Conservation (phyloP, 139 green algal genomes). For the Chlamydomonas sp. region DNA sequence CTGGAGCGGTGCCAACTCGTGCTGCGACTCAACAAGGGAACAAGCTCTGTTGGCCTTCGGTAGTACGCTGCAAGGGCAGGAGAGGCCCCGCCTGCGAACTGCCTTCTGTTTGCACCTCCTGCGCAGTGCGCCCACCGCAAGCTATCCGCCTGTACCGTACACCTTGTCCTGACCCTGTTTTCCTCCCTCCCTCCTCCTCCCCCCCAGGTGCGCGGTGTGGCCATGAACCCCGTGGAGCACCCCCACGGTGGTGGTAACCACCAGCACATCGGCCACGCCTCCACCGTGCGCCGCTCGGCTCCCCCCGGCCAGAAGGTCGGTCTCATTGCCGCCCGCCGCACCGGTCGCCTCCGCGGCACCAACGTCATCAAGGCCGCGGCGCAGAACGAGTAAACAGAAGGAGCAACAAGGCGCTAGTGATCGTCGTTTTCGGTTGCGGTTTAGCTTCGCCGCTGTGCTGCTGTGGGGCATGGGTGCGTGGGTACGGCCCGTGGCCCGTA, state of each 20-base stretch:
- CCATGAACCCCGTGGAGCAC: slow-evolving; percentile 99
- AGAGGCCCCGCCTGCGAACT: too few species aligned
- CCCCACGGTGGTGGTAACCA: slow-evolving; percentile 99
- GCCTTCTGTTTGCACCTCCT: too few species aligned
- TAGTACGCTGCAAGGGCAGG: too few species aligned
- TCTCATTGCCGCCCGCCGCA: slow-evolving; percentile 79
- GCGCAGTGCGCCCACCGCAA: too few species aligned
- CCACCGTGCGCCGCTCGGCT: slow-evolving; percentile 91
- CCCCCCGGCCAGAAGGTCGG: slow-evolving; percentile 85
- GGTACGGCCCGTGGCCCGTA: too few species aligned
- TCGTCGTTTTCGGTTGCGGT: not conserved
- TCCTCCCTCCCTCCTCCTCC: not conserved
- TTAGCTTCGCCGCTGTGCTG: too few species aligned
- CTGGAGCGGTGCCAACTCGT: not conserved
- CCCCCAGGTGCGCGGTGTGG: slow-evolving; percentile 95
- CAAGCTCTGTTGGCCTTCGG: not conserved
- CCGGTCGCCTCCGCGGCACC: slow-evolving; percentile 74
- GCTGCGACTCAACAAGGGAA: not conserved
- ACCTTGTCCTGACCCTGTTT: not conserved
- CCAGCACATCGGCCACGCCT: slow-evolving; percentile 99
- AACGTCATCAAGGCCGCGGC: slow-evolving; percentile 55
- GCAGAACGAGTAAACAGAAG: slow-evolving; percentile 33
- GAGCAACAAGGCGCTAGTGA: too few species aligned
- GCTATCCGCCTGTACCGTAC: not conserved
- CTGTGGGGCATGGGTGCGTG: too few species aligned